Base-by-base conservation (phyloP, 352 stramenopile species). In the Phytopythium vexans region DNA sequence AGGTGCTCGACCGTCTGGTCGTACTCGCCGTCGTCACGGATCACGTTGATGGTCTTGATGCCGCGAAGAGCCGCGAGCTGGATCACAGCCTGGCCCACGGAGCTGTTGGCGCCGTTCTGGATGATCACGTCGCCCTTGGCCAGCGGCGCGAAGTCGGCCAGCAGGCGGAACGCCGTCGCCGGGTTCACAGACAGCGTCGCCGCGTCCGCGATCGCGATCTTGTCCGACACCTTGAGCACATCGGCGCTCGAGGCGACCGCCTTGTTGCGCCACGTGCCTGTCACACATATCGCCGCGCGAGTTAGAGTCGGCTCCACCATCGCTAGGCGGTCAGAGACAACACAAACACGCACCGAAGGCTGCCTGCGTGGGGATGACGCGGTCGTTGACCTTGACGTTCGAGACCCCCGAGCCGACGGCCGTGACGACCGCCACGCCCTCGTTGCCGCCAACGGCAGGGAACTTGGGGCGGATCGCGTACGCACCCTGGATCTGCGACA, bases 41-140 rank as follows among this genome's bases (percentile, higher is more conserved):
- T 74, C 32, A 97, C 74, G 66, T 96, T 97, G 61, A 97, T 90
- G 46, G 86, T 96, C 70, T 94, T 86, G 51, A 97, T 86, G 54
- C 86, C 86, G 42, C 86, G 86, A 50, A 92, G 65, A 40, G 74
- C 74, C n/a, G 86, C 86, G 57, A 96, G 65, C 64, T 97, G 89
- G 56, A 96, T 88, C 38, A 96, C 83, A 2, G 89, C 84, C 64
- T 93, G 70, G 51, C 89, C 89, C 21, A 96, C 88, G 10, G 86
- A 68, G 56, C 78, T 92, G 70, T 94, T 95, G 32, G 89, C 88
- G 36, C 73, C 89, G 69, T 96, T 97, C 70, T 97, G 89, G 60
- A 96, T 96, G 43, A 97, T 52, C 32, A 90, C 77, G 63, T 97
- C 89, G 51, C 89, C 88, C 58, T 70, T 69, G 50, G 70, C 64